These are phyloP conservation scores for Leucocoprinus birnbaumii DNA, from an alignment of 768 basidiomycete species.

Conservation along the genomic window DNA sequence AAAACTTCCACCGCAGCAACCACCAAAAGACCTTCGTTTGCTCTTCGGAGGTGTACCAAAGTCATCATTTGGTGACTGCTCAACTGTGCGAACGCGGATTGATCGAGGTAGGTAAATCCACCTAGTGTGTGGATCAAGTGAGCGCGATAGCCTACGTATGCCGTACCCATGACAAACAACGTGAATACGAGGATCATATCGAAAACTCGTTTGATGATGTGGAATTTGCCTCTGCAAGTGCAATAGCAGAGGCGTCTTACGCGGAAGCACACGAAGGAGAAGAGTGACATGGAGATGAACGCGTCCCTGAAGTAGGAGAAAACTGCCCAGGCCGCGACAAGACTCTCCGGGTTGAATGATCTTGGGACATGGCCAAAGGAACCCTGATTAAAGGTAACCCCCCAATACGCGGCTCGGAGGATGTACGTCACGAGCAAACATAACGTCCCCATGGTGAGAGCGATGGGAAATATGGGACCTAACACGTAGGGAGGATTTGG, in stretches of 20 bases:
- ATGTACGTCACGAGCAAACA: background rate
- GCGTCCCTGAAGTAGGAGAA: background rate
- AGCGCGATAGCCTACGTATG: background rate
- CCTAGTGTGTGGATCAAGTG: background rate
- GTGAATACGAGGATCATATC: background rate
- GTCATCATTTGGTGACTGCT: background rate
- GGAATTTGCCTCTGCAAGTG: background rate
- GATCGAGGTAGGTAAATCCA: too few relatives aligned
- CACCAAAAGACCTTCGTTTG: background rate
- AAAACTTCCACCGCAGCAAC: background rate
- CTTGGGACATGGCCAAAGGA: too few relatives aligned
- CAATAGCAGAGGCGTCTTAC: background rate
- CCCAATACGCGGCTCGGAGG: constrained; percentile 3
- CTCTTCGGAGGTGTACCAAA: background rate
- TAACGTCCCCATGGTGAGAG: background rate
- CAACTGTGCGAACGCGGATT: too few relatives aligned
- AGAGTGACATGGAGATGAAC: background rate
- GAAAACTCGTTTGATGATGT: background rate
- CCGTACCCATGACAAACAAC: background rate
- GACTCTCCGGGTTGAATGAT: background rate
- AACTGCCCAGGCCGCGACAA: background rate
- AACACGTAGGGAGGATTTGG: background rate
- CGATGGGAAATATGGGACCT: constrained; percentile 1
- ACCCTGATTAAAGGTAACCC: background rate
- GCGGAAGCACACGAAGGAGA: background rate